phyloP scores from a whole-genome alignment of 257 asterid genomes.

The Scutellaria minor region DNA sequence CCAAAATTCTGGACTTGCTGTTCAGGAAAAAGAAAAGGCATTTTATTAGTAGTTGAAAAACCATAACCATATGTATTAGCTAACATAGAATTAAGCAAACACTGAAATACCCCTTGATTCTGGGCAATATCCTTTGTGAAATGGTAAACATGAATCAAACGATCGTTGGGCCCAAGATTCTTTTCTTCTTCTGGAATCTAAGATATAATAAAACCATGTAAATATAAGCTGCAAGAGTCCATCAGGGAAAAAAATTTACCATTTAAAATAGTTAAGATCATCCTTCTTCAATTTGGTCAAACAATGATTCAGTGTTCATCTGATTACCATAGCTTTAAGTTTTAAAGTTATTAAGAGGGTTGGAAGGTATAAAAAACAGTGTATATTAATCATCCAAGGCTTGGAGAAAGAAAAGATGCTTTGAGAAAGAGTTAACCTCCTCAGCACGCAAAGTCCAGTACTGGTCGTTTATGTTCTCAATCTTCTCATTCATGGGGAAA shows the following conservation, averaged over 20 bases:
- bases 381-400: background rate
- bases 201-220: constrained; percentile 28
- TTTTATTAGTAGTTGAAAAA: constrained; percentile 6
- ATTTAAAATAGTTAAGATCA: constrained; percentile 9
- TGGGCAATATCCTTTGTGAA: constrained; percentile 77
- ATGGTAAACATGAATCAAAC: constrained; percentile 84
- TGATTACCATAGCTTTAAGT: background rate
- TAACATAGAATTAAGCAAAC: constrained; percentile 26
- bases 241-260: background rate
- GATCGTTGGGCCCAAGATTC: constrained; percentile 80
- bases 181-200: constrained; percentile 96
- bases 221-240: constrained; percentile 18
- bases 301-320: constrained; percentile 20
- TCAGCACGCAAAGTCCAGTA: constrained; percentile 97
- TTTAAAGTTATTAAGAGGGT: constrained; percentile 1
- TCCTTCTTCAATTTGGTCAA: constrained; percentile 18
- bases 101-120: constrained; percentile 73
- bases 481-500: constrained; percentile 78
- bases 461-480: constrained; percentile 91
- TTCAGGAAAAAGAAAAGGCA: constrained; percentile 26
- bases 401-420: constrained; percentile 14
- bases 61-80: background rate
- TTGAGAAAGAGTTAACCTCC: constrained; percentile 62
- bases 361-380: background rate
- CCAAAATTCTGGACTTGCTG: constrained; percentile 97